phyloP scores from a whole-genome alignment of 345 rosid genomes.

The Laguncularia racemosa region DNA sequence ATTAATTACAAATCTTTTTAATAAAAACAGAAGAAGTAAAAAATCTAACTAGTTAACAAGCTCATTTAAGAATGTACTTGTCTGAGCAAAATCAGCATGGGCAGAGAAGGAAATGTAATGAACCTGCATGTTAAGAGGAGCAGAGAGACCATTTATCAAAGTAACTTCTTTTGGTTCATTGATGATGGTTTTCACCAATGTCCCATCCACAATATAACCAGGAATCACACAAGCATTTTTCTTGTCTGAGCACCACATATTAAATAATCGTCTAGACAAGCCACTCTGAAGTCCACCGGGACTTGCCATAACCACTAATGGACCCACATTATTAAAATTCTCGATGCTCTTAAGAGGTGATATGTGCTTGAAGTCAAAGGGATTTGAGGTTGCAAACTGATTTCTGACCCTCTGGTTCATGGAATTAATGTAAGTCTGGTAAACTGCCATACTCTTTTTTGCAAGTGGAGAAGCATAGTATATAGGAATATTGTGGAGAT shows the following conservation, averaged over 20 bases:
- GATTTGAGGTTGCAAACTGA: slow-evolving; percentile 88
- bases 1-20: no score
- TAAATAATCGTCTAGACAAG: slow-evolving; percentile 80
- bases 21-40: no score
- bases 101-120: slow-evolving; percentile 95
- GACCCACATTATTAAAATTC: slow-evolving; percentile 76
- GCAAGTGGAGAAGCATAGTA: slow-evolving; percentile 96
- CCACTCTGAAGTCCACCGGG: slow-evolving; percentile 94
- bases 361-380: slow-evolving; percentile 89
- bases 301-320: slow-evolving; percentile 93
- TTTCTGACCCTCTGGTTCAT: slow-evolving; percentile 90
- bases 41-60: no score
- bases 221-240: slow-evolving; percentile 83
- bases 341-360: slow-evolving; percentile 77
- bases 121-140: slow-evolving; percentile 86
- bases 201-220: slow-evolving; percentile 83
- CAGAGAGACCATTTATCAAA: slow-evolving; percentile 80
- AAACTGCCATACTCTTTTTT: slow-evolving; percentile 89
- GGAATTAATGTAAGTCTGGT: slow-evolving; percentile 89
- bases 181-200: slow-evolving; percentile 71
- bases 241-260: slow-evolving; percentile 88
- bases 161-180: slow-evolving; percentile 92
- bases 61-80: slow-evolving; percentile 85
- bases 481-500: slow-evolving; percentile 83
- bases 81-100: slow-evolving; percentile 93